These are phyloP conservation scores for Debaryomyces fabryi DNA, from an alignment of 1,139 yeast genomes.

Conservation along the genomic window DNA sequence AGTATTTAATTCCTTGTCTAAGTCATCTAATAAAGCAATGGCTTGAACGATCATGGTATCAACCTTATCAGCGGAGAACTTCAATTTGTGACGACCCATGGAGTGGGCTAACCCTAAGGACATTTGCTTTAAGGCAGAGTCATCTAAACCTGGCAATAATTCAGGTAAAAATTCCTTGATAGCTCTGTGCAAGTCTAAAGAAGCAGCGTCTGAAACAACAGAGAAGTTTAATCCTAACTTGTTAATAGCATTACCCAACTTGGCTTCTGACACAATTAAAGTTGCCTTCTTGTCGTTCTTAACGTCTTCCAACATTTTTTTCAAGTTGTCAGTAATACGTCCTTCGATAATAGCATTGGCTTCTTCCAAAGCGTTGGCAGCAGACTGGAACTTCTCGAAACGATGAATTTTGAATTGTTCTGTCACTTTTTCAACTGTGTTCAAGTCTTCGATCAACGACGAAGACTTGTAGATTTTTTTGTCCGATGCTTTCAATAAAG, in stretches of 20 bases:
- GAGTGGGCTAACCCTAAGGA: slow-evolving; percentile 97
- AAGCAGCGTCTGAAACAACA: slow-evolving; percentile 92
- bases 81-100: slow-evolving; percentile 95
- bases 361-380: slow-evolving; percentile 96
- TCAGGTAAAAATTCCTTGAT: slow-evolving; percentile 93
- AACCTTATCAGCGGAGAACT: slow-evolving; percentile 96
- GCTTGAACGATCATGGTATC: slow-evolving; percentile 99
- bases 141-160: slow-evolving; percentile 89
- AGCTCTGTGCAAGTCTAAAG: slow-evolving; percentile 92
- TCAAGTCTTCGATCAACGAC: slow-evolving; percentile 72
- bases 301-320: slow-evolving; percentile 74
- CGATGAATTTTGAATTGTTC: slow-evolving; percentile 88
- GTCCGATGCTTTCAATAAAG: slow-evolving; percentile 94
- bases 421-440: slow-evolving; percentile 80
- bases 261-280: slow-evolving; percentile 90
- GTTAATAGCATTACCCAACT: slow-evolving; percentile 94
- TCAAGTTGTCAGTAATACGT: slow-evolving; percentile 83
- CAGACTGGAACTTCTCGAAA: slow-evolving; percentile 90
- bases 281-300: slow-evolving; percentile 89
- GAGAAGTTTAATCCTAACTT: slow-evolving; percentile 86
- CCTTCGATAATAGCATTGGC: slow-evolving; percentile 92
- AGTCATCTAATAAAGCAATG: slow-evolving; percentile 92
- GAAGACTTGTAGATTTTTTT: slow-evolving; percentile 92
- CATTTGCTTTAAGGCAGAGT: slow-evolving; percentile 86
- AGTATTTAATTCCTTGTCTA: slow-evolving; percentile 96